Evolutionary conservation across 768 basidiomycete species (phyloP).

Genomic region (Psilocybe subaeruginosa): DNA sequence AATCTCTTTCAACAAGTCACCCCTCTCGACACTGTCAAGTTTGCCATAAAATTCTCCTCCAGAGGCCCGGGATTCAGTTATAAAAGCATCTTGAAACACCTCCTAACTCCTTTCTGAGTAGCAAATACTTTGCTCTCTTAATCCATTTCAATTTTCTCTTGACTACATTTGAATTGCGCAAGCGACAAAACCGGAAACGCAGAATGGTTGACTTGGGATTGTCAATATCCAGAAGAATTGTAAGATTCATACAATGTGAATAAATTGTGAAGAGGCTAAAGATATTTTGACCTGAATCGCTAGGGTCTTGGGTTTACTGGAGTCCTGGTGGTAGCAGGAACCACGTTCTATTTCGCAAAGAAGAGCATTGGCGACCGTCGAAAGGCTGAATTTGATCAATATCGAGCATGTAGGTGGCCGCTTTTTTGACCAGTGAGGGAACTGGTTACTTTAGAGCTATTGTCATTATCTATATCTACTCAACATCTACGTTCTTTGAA

Average conservation of each 20-base stretch:
- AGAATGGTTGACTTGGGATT: background rate
- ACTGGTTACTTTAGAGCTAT: background rate
- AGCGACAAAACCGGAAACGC: background rate
- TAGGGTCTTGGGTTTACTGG: constrained; percentile 35
- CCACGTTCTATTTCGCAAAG: constrained; percentile 36
- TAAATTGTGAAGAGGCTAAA: background rate
- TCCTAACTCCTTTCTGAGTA: too few relatives aligned
- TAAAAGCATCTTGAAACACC: too few relatives aligned
- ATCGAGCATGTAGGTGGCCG: constrained; percentile 28
- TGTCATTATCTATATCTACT: background rate
- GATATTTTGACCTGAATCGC: background rate
- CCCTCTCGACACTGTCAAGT: too few relatives aligned
- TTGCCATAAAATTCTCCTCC: too few relatives aligned
- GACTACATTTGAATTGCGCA: background rate
- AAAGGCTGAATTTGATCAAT: constrained; percentile 35
- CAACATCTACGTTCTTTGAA: background rate
- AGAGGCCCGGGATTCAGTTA: too few relatives aligned
- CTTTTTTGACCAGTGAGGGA: background rate
- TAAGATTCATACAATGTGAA: background rate
- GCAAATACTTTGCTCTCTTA: too few relatives aligned
- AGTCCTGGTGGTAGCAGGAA: constrained; percentile 31
- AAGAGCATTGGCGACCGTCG: constrained; percentile 32
- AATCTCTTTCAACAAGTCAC: too few relatives aligned
- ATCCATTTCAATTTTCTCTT: too few relatives aligned
- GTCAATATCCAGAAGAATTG: background rate